These are phyloP conservation scores for Globisporangium emineosum DNA, from an alignment of 352 stramenopile genomes.

Conservation along the genomic window DNA sequence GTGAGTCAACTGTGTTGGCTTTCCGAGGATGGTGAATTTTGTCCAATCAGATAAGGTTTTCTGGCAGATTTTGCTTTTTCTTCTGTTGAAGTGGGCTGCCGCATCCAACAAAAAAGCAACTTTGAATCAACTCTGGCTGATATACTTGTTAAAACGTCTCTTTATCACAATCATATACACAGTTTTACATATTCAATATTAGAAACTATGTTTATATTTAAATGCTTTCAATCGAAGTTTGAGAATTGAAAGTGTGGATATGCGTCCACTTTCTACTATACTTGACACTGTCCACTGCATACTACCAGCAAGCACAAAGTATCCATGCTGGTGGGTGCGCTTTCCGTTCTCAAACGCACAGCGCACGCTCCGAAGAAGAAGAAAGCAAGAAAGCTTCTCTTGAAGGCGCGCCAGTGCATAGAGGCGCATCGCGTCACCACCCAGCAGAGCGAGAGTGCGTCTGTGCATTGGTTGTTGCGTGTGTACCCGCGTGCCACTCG, in stretches of 20 bases:
- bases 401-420: background rate
- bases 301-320: background rate
- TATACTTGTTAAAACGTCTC: background rate
- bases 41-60: slow-evolving; percentile 1
- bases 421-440: no score
- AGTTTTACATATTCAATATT: no score
- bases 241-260: background rate
- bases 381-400: background rate
- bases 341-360: background rate
- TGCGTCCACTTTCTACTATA: background rate
- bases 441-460: background rate
- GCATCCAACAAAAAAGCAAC: slow-evolving; percentile 2
- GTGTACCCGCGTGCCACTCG: background rate
- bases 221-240: no score
- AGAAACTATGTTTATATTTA: no score
- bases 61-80: background rate
- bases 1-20: no score
- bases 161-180: no score
- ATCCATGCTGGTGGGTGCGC: background rate
- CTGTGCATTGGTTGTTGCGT: background rate
- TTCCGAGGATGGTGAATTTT: background rate
- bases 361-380: background rate
- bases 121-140: background rate
- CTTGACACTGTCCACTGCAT: background rate
- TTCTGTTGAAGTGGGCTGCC: background rate